Evolutionary conservation across 2,329 filamentous ascomycete genomes (phyloP).

Genomic region (Huntiella omanensis): DNA sequence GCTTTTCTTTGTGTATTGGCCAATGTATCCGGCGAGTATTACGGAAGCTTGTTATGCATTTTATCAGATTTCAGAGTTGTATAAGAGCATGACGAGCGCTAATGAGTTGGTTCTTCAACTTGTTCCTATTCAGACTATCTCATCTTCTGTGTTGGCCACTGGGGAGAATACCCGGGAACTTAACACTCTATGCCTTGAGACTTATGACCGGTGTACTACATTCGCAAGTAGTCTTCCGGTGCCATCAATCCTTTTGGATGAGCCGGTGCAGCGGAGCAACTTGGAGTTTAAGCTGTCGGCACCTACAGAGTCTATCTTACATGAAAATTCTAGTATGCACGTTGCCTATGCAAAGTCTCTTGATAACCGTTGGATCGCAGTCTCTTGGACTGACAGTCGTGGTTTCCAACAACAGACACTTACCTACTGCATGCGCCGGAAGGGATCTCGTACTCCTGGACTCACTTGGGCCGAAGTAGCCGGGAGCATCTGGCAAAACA

Average conservation of each 20-base stretch:
- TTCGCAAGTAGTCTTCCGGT: constrained; percentile 36
- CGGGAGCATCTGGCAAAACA: constrained; percentile 61
- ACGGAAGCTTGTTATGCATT: constrained; percentile 58
- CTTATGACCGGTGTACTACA: constrained; percentile 53
- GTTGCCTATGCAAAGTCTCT: constrained; percentile 59
- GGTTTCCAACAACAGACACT: constrained; percentile 55
- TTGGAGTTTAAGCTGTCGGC: constrained; percentile 59
- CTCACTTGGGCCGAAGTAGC: constrained; percentile 43
- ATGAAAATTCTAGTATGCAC: constrained; percentile 66
- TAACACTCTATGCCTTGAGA: constrained; percentile 47
- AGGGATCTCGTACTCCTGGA: constrained; percentile 28
- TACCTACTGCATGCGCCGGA: constrained; percentile 51
- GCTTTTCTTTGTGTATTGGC: constrained; percentile 57
- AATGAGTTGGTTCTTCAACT: constrained; percentile 38
- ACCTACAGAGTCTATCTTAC: constrained; percentile 53
- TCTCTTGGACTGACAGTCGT: constrained; percentile 62
- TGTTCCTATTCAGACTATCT: constrained; percentile 48
- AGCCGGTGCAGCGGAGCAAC: constrained; percentile 42
- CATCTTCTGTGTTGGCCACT: constrained; percentile 43
- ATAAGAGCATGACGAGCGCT: constrained; percentile 13
- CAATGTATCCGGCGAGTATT: constrained; percentile 39
- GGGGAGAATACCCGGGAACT: constrained; percentile 29
- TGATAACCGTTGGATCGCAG: constrained; percentile 61
- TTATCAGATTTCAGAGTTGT: constrained; percentile 47
- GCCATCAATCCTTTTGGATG: constrained; percentile 55